Conservation (phyloP, 257 asterid species). For the Eucommia ulmoides region DNA sequence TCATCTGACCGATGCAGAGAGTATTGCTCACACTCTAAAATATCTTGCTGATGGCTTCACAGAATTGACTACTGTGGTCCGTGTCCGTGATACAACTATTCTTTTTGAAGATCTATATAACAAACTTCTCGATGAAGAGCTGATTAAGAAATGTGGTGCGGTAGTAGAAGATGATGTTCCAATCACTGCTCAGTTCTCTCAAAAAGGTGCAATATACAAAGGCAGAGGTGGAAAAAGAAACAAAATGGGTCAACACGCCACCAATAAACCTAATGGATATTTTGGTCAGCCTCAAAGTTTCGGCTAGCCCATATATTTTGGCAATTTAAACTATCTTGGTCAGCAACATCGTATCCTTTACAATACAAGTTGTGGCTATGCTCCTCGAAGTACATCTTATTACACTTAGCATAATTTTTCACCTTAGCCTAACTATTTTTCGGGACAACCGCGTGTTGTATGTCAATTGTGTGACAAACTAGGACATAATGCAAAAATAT, state of each 20-base stretch:
- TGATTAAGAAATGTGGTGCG: background rate
- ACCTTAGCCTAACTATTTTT: background rate
- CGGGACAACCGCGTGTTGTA: background rate
- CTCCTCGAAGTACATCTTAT: background rate
- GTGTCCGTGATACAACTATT: background rate
- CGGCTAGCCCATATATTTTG: background rate
- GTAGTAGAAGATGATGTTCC: background rate
- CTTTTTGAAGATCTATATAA: background rate
- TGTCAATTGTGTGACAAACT: background rate
- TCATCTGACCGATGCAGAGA: background rate
- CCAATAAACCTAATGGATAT: background rate
- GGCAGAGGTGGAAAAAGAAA: background rate
- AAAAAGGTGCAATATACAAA: background rate
- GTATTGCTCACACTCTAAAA: background rate
- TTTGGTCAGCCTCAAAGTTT: background rate
- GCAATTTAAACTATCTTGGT: background rate
- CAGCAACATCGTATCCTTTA: background rate
- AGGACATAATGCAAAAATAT: background rate
- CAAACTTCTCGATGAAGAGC: conserved; percentile 2
- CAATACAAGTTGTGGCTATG: background rate
- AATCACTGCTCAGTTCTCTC: background rate
- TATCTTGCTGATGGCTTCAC: background rate
- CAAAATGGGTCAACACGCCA: background rate
- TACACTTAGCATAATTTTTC: background rate
- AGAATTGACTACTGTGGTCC: background rate